phyloP scores from a whole-genome alignment of 1,284 basidiomycete genomes.

The Pseudozyma tsukubaensis region DNA sequence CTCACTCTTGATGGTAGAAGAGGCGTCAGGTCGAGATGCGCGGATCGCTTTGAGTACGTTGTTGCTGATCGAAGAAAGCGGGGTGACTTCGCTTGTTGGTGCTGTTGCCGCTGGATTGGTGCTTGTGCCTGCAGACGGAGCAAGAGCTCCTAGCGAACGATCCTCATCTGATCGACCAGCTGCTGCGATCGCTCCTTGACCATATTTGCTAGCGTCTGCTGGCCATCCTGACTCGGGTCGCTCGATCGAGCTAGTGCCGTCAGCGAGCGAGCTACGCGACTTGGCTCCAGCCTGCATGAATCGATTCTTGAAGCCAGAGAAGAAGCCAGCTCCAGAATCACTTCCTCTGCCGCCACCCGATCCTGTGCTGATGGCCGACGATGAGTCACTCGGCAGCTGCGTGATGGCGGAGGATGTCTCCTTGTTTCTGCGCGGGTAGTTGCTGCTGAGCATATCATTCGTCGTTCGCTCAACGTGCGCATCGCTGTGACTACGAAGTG shows the following conservation, averaged over 20 bases:
- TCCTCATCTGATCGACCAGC: conserved; percentile 37
- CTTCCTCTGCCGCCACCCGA: conserved; percentile 3
- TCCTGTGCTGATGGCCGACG: conserved; percentile 4
- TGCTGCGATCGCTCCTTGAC: conserved; percentile 27
- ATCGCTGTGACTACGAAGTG: conserved; percentile 57
- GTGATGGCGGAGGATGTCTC: conserved; percentile 23
- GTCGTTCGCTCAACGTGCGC: conserved; percentile 65
- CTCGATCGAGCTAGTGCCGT: conserved; percentile 60
- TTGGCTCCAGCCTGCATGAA: conserved; percentile 33
- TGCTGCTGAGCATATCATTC: conserved; percentile 58
- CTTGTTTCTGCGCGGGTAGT: conserved; percentile 55
- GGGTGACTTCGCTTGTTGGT: conserved; percentile 59
- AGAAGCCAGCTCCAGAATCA: conserved; percentile 35
- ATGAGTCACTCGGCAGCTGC: conserved; percentile 14
- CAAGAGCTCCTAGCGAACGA: conserved; percentile 21
- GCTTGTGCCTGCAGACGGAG: conserved; percentile 1
- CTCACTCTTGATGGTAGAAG: conserved; percentile 65
- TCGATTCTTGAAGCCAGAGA: conserved; percentile 50
- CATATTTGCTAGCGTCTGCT: conserved; percentile 6
- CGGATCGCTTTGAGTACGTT: conserved; percentile 68
- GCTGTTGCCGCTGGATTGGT: conserved; percentile 31
- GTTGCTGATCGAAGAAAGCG: conserved; percentile 65
- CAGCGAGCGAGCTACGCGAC: conserved; percentile 54
- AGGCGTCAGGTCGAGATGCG: conserved; percentile 69
- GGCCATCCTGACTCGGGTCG: conserved; percentile 25